Conservation (phyloP, 768 basidiomycete species). For the Sistotremastrum niveocremeum region DNA sequence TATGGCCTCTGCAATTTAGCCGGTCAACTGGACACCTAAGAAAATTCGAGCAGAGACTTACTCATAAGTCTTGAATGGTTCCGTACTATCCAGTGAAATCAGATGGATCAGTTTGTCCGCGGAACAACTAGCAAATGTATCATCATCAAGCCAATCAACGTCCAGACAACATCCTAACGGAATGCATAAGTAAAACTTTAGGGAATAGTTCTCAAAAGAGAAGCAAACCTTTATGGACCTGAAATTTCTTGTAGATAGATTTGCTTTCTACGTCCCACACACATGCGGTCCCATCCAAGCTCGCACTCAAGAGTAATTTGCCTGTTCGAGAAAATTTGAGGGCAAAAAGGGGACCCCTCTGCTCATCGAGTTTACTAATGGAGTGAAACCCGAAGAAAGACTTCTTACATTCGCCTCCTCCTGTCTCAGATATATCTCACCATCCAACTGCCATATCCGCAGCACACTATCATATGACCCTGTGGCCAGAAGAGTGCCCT, state of each 20-base stretch:
- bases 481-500: conserved; percentile 61
- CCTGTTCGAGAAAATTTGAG: conserved; percentile 64
- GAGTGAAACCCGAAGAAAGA: background rate
- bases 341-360: conserved; percentile 69
- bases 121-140: conserved; percentile 59
- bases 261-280: conserved; percentile 65
- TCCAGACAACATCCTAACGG: conserved; percentile 61
- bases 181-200: background rate
- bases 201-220: background rate
- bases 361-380: conserved; percentile 19
- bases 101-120: conserved; percentile 54
- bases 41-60: conserved; percentile 20
- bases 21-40: background rate
- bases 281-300: conserved; percentile 64
- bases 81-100: conserved; percentile 36
- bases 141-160: conserved; percentile 64
- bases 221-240: conserved; percentile 45
- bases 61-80: conserved; percentile 51
- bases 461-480: conserved; percentile 67
- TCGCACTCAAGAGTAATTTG: conserved; percentile 60
- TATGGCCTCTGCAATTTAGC: conserved; percentile 42
- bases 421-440: conserved; percentile 49
- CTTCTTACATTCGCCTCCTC: background rate
- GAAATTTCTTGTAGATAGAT: conserved; percentile 47
- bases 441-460: conserved; percentile 48